These are phyloP conservation scores for Pseudocercospora macadamiae DNA, from an alignment of 2,329 filamentous ascomycete species.

Conservation along the genomic window DNA sequence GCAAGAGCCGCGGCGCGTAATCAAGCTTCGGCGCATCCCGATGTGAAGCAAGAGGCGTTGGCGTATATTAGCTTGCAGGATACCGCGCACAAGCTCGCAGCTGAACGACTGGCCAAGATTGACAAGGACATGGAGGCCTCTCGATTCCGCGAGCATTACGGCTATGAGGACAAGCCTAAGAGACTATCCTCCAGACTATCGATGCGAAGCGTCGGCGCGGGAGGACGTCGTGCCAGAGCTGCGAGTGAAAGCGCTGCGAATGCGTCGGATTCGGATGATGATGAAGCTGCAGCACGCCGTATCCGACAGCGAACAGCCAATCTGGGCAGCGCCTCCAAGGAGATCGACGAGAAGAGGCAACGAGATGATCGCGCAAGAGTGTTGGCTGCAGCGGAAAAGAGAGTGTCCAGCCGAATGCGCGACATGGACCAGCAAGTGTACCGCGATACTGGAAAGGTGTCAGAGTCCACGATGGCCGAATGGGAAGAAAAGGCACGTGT, in stretches of 20 bases:
- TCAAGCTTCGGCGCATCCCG: slow-evolving; percentile 42
- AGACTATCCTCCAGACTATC: slow-evolving; percentile 55
- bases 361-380: slow-evolving; percentile 74
- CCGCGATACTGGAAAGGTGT: slow-evolving; percentile 72
- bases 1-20: slow-evolving; percentile 34
- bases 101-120: slow-evolving; percentile 79
- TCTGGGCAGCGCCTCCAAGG: slow-evolving; percentile 68
- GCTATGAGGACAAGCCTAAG: slow-evolving; percentile 57
- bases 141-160: slow-evolving; percentile 77
- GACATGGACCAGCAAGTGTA: slow-evolving; percentile 82
- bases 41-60: slow-evolving; percentile 58
- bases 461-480: slow-evolving; percentile 68
- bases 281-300: slow-evolving; percentile 69
- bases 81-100: slow-evolving; percentile 81
- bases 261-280: slow-evolving; percentile 53
- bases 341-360: slow-evolving; percentile 74
- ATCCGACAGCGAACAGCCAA: slow-evolving; percentile 80
- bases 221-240: slow-evolving; percentile 60
- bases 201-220: slow-evolving; percentile 44
- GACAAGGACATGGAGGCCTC: slow-evolving; percentile 67
- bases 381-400: slow-evolving; percentile 77
- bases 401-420: slow-evolving; percentile 78
- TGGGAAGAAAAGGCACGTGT: slow-evolving; percentile 79
- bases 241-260: slow-evolving; percentile 62
- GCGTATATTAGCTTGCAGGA: slow-evolving; percentile 72